Conservation (phyloP, 1,139 yeast species). For the Zygoascus hellenicus region DNA sequence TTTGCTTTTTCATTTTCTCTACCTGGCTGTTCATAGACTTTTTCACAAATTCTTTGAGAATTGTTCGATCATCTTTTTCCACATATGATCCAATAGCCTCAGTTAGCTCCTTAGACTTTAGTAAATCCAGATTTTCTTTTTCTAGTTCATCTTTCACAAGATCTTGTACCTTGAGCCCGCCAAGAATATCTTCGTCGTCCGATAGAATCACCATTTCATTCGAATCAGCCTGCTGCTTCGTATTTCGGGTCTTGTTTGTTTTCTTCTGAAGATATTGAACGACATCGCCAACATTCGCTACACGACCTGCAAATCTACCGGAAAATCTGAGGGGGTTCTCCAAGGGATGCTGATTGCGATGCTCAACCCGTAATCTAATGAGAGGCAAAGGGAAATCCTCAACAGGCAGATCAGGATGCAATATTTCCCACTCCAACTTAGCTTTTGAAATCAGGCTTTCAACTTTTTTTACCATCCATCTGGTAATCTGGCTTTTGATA, state of each 20-base stretch:
- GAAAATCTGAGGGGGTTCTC: slow-evolving; percentile 89
- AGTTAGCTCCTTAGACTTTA: slow-evolving; percentile 74
- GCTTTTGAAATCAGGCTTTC: slow-evolving; percentile 64
- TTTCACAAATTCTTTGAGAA: slow-evolving; percentile 64
- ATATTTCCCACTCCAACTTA: slow-evolving; percentile 42
- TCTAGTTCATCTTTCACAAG: slow-evolving; percentile 57
- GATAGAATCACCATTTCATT: slow-evolving; percentile 19
- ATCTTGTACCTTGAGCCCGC: slow-evolving; percentile 49
- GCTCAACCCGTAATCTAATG: slow-evolving; percentile 77
- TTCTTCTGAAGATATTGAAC: slow-evolving; percentile 49
- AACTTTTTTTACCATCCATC: slow-evolving; percentile 56
- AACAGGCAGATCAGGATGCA: slow-evolving; percentile 21
- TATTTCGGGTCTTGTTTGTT: slow-evolving; percentile 1
- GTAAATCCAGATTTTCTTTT: slow-evolving; percentile 56
- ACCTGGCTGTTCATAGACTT: slow-evolving; percentile 60
- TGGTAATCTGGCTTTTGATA: slow-evolving; percentile 54
- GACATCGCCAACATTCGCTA: slow-evolving; percentile 85
- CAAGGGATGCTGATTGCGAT: slow-evolving; percentile 83
- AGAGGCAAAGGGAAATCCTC: slow-evolving; percentile 60
- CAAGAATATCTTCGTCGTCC: slow-evolving; percentile 28
- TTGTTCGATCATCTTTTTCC: slow-evolving; percentile 74
- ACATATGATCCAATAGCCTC: slow-evolving; percentile 68
- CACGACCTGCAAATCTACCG: slow-evolving; percentile 80
- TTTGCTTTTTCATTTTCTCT: slow-evolving; percentile 37
- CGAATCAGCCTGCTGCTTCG: slow-evolving; percentile 4